Evolutionary conservation across 108 stramenopile species (phyloP).

Genomic region (Skeletonema marinoi): DNA sequence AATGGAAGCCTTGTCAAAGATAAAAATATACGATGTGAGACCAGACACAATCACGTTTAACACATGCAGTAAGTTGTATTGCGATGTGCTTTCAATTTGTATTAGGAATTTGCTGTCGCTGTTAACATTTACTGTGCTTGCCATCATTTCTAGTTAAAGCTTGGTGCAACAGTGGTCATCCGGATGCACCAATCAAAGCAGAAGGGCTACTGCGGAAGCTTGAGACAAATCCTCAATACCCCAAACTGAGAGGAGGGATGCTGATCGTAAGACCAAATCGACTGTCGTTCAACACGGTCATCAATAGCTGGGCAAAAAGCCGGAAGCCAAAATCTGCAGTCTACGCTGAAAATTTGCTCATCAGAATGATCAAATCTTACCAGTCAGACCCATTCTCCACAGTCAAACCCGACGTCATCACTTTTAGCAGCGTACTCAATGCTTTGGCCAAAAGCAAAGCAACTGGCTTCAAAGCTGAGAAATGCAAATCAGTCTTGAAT

Average conservation of each 20-base stretch:
- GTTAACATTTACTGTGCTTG: conserved; percentile 50
- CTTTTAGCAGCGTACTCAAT: conserved; percentile 66
- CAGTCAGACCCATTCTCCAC: conserved; percentile 39
- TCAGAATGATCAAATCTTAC: conserved; percentile 54
- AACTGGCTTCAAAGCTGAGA: conserved; percentile 40
- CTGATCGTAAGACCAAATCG: conserved; percentile 56
- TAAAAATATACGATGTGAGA: conserved; percentile 36
- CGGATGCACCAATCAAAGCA: conserved; percentile 58
- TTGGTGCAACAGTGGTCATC: conserved; percentile 58
- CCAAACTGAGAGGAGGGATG: conserved; percentile 29
- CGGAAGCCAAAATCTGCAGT: conserved; percentile 37
- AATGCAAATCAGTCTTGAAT: conserved; percentile 47
- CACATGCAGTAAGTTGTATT: conserved; percentile 48
- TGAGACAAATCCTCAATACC: conserved; percentile 42
- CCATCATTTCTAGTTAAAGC: conserved; percentile 45
- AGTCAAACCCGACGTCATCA: conserved; percentile 59
- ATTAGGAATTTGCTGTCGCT: neutral
- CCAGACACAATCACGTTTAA: conserved; percentile 78
- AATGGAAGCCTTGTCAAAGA: conserved; percentile 54
- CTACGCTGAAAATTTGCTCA: conserved; percentile 53
- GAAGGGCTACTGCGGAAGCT: conserved; percentile 62
- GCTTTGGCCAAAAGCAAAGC: conserved; percentile 67
- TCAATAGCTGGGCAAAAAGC: conserved; percentile 64
- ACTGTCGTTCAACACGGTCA: conserved; percentile 64
- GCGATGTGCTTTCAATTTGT: conserved; percentile 5